Evolutionary conservation across 805 yeast genomes (phyloP), one percentile per base, ranked within the genome.

Genomic region (Ogataea nitratoaversa): DNA sequence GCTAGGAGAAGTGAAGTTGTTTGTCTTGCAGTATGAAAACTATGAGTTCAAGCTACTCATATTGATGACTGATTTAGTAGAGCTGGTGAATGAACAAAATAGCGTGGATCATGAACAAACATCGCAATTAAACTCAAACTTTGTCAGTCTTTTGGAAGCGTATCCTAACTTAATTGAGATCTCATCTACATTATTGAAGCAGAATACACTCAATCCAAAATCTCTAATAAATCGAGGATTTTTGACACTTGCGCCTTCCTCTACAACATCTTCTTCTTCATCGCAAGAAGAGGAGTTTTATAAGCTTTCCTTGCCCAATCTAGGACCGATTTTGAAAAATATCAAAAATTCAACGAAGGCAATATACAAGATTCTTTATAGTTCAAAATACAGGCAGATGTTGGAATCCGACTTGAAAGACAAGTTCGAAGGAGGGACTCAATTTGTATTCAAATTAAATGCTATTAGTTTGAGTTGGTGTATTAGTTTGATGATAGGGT

Each of bases 401-500:
- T 52, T 72, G 22, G 76, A 75, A 38, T 62, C 59, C 2, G 66
- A 62, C 16, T 43, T 78, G 4, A 53, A 58, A 17, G 62, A 61
- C 17, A 73, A 65, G 44, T 63, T 61, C 25, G 31, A 65, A 72
- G 57, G 65, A 63, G 31, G 60, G 65, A 19, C 68, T 68, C 38
- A 65, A 69, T 46, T 63, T 66, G 35, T 29, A 14, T 29, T 29
- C 11, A 78, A 76, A 13, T 72, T 71, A 42, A 70, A 72, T 40
- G 83, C 82, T 1, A 54, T 71, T 30, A 72, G 70, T 43, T 50
- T 76, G 30, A 49, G 63, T 24, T 78, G 81, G 79, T 53, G 68
- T 2, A 47, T 78, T 12, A 75, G 79, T 14, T 71, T 70, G 38
- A 65, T 76, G 37, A 59, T 69, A 37, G 84, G 83, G 0, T 58